Evolutionary conservation across 108 stramenopile genomes (phyloP).

Genomic region (Pseudonitzschia multistriata): DNA sequence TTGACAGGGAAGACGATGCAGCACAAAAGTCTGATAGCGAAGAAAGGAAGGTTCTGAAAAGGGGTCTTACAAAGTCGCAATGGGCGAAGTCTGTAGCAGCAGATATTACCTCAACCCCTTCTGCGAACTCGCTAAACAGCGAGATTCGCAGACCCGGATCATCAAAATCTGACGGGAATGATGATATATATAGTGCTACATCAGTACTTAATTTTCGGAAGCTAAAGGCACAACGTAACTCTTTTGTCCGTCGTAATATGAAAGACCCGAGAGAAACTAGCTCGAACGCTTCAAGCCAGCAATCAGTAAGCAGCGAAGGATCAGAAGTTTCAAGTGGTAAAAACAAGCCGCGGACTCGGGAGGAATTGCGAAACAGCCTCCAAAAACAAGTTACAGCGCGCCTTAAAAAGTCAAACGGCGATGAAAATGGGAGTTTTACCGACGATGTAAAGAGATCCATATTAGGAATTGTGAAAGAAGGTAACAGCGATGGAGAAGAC

Average conservation of each 20-base stretch:
- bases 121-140: no score
- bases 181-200: no score
- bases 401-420: background rate
- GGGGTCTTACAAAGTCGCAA: no score
- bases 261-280: background rate
- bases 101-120: no score
- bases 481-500: background rate
- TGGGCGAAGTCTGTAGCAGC: no score
- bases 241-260: background rate
- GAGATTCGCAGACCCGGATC: no score
- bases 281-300: background rate
- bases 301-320: background rate
- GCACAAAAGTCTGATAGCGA: no score
- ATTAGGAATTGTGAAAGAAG: background rate
- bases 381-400: constrained; percentile 3
- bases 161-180: no score
- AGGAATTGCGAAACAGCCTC: constrained; percentile 3
- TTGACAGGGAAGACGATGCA: no score
- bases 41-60: no score
- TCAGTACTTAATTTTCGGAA: background rate
- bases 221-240: background rate
- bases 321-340: background rate
- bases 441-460: background rate
- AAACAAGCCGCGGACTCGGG: background rate
- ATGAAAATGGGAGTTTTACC: background rate